phyloP scores from a whole-genome alignment of 73 alveolate genomes.

The Symbiodinium natans region DNA sequence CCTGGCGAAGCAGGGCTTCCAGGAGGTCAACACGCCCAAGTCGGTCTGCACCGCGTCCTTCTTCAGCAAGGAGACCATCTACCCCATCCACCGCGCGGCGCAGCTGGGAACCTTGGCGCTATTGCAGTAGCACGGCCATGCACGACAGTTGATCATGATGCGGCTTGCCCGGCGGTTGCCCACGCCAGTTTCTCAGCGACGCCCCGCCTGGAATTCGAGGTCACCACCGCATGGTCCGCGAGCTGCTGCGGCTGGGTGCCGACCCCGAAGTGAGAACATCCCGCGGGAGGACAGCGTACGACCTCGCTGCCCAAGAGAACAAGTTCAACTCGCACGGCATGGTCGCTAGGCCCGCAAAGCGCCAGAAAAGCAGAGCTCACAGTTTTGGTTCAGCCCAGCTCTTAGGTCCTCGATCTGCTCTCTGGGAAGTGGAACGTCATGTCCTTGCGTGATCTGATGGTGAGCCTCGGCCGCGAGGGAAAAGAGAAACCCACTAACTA shows the following conservation, averaged over 20 bases:
- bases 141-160: too few relatives aligned
- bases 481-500: too few relatives aligned
- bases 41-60: not conserved
- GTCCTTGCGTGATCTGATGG: not conserved
- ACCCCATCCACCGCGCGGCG: not conserved
- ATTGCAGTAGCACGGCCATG: too few relatives aligned
- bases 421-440: not conserved
- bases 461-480: not conserved
- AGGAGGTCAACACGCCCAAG: not conserved
- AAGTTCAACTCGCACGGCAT: not conserved
- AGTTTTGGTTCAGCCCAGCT: too few relatives aligned
- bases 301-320: not conserved
- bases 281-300: not conserved
- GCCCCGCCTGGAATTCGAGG: not conserved
- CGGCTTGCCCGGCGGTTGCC: too few relatives aligned
- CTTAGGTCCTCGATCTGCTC: slow-evolving; percentile 1
- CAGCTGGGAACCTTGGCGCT: not conserved
- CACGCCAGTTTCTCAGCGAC: too few relatives aligned
- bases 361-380: too few relatives aligned
- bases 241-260: not conserved
- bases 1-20: not conserved
- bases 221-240: not conserved
- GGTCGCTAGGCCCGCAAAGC: not conserved
- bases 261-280: not conserved
- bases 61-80: not conserved